A percentile compares a stretch with the other conserved stretches of the same genome.
Conservation (phyloP, 352 stramenopile genomes). For the Pythium apleroticum region DNA sequence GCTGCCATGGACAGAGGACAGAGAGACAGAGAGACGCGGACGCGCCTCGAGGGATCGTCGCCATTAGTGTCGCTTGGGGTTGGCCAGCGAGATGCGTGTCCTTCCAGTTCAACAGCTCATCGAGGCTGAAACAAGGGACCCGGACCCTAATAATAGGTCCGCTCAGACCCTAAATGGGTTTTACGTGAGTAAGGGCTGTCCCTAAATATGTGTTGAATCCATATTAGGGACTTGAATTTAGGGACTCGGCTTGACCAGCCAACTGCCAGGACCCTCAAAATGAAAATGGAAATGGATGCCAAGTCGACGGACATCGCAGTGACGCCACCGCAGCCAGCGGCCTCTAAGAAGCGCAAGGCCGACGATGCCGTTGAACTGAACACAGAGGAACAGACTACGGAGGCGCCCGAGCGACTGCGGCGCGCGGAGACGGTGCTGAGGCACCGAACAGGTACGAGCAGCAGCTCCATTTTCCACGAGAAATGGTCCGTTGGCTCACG, state of each 20-base stretch:
- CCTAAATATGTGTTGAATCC: too few species aligned
- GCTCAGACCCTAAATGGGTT: not conserved
- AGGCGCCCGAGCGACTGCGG: slow-evolving; percentile 58
- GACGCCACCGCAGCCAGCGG: not conserved
- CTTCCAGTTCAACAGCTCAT: not conserved
- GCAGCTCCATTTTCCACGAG: not conserved
- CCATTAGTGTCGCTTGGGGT: not conserved
- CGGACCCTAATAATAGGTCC: not conserved
- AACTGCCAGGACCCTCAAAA: too few species aligned
- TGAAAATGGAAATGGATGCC: not conserved
- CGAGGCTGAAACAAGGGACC: slow-evolving; percentile 10
- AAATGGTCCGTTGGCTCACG: not conserved
- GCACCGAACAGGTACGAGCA: slow-evolving; percentile 44
- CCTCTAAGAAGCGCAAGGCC: not conserved
- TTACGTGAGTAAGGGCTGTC: too few species aligned
- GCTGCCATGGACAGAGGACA: not conserved
- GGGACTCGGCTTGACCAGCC: not conserved
- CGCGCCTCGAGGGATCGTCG: not conserved
- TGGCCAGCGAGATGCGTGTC: not conserved
- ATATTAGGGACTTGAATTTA: not conserved
- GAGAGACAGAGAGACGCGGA: not conserved
- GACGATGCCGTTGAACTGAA: not conserved
- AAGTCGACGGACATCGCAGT: not conserved
- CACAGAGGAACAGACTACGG: slow-evolving; percentile 3
- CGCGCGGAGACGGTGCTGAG: slow-evolving; percentile 67